phyloP scores from a whole-genome alignment of 495 filamentous ascomycete species.

The Penicillium mononematosum region DNA sequence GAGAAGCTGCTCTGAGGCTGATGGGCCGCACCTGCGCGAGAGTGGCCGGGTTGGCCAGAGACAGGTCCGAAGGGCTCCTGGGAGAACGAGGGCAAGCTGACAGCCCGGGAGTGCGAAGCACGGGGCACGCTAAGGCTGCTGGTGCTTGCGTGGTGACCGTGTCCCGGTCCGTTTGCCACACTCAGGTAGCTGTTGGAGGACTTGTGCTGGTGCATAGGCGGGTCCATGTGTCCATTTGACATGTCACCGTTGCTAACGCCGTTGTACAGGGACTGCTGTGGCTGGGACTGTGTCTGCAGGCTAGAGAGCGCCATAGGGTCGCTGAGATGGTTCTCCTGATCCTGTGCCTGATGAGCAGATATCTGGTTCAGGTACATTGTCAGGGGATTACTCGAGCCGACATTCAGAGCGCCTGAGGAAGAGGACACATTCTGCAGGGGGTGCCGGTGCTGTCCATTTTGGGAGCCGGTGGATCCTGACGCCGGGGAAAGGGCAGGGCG shows the following conservation, averaged over 20 bases:
- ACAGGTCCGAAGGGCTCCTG: slow-evolving; percentile 57
- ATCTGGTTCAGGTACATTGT: slow-evolving; percentile 93
- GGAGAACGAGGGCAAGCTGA: slow-evolving; percentile 75
- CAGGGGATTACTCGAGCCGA: slow-evolving; percentile 78
- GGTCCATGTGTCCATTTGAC: slow-evolving; percentile 52
- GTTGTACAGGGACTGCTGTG: slow-evolving; percentile 54
- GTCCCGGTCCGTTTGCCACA: slow-evolving; percentile 63
- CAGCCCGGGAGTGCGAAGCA: slow-evolving; percentile 76
- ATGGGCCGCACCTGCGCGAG: slow-evolving; percentile 48
- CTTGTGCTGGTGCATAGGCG: slow-evolving; percentile 54
- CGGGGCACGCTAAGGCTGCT: slow-evolving; percentile 57
- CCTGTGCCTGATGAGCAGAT: slow-evolving; percentile 70
- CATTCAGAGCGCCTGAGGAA: slow-evolving; percentile 72
- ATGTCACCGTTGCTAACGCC: slow-evolving; percentile 53
- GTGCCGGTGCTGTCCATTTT: slow-evolving; percentile 51
- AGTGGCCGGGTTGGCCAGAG: slow-evolving; percentile 40
- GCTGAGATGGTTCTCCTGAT: slow-evolving; percentile 52
- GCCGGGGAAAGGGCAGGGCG: slow-evolving; percentile 56
- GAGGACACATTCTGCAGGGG: slow-evolving; percentile 55
- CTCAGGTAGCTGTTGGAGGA: slow-evolving; percentile 56
- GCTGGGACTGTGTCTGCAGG: slow-evolving; percentile 66
- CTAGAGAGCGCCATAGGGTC: slow-evolving; percentile 51
- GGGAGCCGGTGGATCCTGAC: slow-evolving; percentile 55
- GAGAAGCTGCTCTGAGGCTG: slow-evolving; percentile 57
- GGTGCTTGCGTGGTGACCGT: slow-evolving; percentile 53